Base-by-base conservation (phyloP, 139 green algal species). In the Chlamydomonas schloesseri region DNA sequence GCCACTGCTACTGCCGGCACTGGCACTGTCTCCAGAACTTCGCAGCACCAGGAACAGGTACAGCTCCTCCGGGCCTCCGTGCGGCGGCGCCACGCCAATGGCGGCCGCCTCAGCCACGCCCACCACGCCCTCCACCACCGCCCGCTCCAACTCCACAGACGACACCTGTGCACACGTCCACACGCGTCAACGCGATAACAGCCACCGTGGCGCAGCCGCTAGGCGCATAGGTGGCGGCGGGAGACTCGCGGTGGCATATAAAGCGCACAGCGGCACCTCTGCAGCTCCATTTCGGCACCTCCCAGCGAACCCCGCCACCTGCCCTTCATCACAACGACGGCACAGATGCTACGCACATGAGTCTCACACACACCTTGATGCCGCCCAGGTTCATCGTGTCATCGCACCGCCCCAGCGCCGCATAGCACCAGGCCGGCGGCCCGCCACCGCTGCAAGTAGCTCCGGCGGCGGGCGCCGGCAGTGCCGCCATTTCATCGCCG, bases 381-480 rank as follows among this genome's bases (percentile, higher is more conserved):
- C 94, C 96, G 28, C 97, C 97, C n/a, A 99, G 92, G 93, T 99
- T 99, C 97, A 99, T 99, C 4, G 97, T 99, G 92, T 99, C 97
- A 83, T 99, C 97, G 33, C 88, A 92, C 15, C 97, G 89, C 0
- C 97, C 97, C n/a, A 94, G 93, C 0, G 97, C 95, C 0, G 58
- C 70, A 71, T 94, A 97, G 13, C 23, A 33, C 33, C 60, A 67
- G 23, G 1, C 24, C 60, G 23, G 6, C 9, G 28, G 73, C 15
- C n/a, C 13, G 13, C 73, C 73, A 15, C 73, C 50, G 28, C n/a
- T 5, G 9, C n/a, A n/a, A n/a, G n/a, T n/a, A n/a, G n/a, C n/a
- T n/a, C n/a, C n/a, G n/a, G n/a, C n/a, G n/a, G n/a, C n/a, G n/a
- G 8, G 5, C 2, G 50, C 23, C 50, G 91, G 78, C 72, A 97